Base-by-base conservation (phyloP, 2,329 filamentous ascomycete genomes). In the Aspergillus fructus region DNA sequence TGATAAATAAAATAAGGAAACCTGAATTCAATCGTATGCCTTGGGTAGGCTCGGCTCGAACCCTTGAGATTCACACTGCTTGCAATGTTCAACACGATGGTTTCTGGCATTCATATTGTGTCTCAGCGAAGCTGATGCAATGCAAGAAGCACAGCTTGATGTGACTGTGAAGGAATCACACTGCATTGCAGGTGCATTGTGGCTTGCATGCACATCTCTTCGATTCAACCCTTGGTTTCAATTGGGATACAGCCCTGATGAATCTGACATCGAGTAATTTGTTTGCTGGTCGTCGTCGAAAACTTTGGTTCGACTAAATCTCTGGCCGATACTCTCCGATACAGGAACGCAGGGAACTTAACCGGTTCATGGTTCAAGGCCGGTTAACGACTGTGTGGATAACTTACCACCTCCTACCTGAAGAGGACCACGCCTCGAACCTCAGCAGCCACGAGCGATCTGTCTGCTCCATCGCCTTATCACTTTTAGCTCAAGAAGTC, bases 111-210 rank as follows among this genome's bases (percentile, higher is more conserved):
- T 12, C 15, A 24, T 24, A 12, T n/a, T 15, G n/a, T 9, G 34
- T 34, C 13, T 12, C 15, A 15, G 40, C 19, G 19, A 42, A 40
- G 37, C 48, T 19, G 39, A 23, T 33, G 17, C 40, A 30, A 51
- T 42, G 50, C 50, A 46, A 23, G 50, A 46, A n/a, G 42, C 27
- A 11, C 27, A 30, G 9, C 27, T 53, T 19, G 41, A 43, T 30
- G 50, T 53, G 41, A 53, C 30, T 23, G 50, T 50, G 37, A 40
- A 27, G 21, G 48, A 24, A 42, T 33, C 30, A 53, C 41, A 46
- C 39, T 46, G 50, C 50, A 46, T 52, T 52, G 33, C 41, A 39
- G 50, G 17, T 53, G 50, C 50, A 45, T 34, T 53, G 50, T 53
- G 50, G 50, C 50, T 53, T 53, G 50, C 50, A 39, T 45, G 15